Conservation (phyloP, 768 basidiomycete species). For the Mycena amicta region DNA sequence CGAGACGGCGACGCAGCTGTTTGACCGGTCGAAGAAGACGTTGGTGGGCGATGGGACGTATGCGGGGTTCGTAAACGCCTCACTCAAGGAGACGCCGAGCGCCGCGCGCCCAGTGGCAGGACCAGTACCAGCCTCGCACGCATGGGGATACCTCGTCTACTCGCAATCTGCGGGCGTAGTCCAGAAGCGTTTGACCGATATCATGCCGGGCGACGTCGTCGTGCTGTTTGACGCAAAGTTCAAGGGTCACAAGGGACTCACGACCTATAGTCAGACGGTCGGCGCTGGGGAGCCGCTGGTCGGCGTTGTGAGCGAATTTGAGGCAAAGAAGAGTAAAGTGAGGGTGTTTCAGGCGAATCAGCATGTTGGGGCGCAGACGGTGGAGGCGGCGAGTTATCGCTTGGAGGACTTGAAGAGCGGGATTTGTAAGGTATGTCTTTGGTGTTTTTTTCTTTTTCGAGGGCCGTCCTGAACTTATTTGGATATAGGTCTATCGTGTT, state of each 20-base stretch:
- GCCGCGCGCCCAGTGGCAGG: too few species aligned
- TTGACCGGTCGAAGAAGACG: constrained; percentile 74
- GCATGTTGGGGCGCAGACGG: constrained; percentile 78
- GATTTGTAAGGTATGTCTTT: constrained; percentile 61
- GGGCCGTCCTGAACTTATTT: not conserved
- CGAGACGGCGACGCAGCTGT: constrained; percentile 66
- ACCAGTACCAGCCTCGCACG: constrained; percentile 34
- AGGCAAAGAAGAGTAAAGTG: constrained; percentile 85
- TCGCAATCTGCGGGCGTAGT: constrained; percentile 68
- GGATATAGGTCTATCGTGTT: constrained; percentile 41
- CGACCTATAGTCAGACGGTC: constrained; percentile 65
- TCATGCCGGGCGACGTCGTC: constrained; percentile 85
- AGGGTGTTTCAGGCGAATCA: constrained; percentile 86
- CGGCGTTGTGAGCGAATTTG: constrained; percentile 81
- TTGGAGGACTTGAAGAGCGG: constrained; percentile 90
- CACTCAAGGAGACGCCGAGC: constrained; percentile 66
- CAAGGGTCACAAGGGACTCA: constrained; percentile 81
- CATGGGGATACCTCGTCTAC: constrained; percentile 78
- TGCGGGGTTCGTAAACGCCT: constrained; percentile 72
- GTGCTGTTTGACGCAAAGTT: constrained; percentile 71
- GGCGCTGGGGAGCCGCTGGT: constrained; percentile 59
- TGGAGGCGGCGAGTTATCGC: constrained; percentile 83
- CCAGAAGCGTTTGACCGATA: constrained; percentile 74
- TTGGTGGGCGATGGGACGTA: constrained; percentile 87
- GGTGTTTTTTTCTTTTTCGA: not conserved